Evolutionary conservation across 306 rosid species (phyloP), one percentile per base, ranked within the genome.

Genomic region (Vigna nakashimae): DNA sequence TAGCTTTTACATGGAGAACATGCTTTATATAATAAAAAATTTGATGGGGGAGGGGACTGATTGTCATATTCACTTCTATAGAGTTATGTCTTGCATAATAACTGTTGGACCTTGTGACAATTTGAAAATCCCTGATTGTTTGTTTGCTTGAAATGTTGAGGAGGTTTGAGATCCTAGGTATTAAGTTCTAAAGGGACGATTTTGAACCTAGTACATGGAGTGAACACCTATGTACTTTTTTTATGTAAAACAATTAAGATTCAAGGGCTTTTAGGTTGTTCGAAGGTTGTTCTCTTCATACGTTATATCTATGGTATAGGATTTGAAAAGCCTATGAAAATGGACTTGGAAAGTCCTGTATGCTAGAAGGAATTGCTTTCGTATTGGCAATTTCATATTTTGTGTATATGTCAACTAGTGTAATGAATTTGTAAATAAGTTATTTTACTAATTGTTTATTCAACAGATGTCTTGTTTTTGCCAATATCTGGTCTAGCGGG

Each of bases 401-500:
- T 48, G 46, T 45, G 9, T 15, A 48, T 34, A 46, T 68, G 75
- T 75, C 59, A 20, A 30, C 68, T 55, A 36, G 72, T 82, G 64
- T 40, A 40, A 42, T 69, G 64, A 71, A 80, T 80, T 65, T 60
- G 58, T 50, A 65, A 50, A 67, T 45, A 24, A 76, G 46, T 71
- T 56, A 59, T 59, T 67, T 79, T 58, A 28, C 69, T 78, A 30
- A 82, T 67, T 65, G 10, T 82, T 79, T 30, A 46, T 80, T 71
- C 59, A 34, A 78, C 88, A 96, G 99, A 96, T 89, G 99, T 96
- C 79, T 84, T 71, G 57, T 91, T 96, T 83, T 88, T 96, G 52
- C 99, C 99, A 30, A 76, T 93, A 69, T 96, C 99, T 86, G 99
- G 99, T 68, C 88, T 96, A 70, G 51, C 73, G 18, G 99, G 99